Conservation (phyloP, 139 green algal species). For the Picochlorum sp. region DNA sequence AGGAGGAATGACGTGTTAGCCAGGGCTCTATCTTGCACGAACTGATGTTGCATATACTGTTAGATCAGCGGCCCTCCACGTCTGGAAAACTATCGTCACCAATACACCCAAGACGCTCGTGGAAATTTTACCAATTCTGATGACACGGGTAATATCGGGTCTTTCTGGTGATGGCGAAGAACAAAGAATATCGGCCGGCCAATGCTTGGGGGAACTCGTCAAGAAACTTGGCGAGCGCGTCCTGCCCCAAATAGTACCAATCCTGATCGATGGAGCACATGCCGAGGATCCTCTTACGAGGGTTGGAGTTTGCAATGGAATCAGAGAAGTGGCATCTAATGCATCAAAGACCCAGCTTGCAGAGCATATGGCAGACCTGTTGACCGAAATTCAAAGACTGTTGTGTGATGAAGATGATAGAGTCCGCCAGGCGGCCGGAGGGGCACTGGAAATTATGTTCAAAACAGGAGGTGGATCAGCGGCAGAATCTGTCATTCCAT, state of each 20-base stretch:
- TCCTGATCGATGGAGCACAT: constrained; percentile 63
- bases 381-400: constrained; percentile 71
- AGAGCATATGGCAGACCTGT: constrained; percentile 72
- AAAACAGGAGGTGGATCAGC: constrained; percentile 44
- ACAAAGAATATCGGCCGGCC: constrained; percentile 50
- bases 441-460: constrained; percentile 85
- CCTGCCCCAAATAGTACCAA: constrained; percentile 81
- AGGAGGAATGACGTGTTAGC: constrained; percentile 71
- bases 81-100: constrained; percentile 94
- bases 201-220: constrained; percentile 90
- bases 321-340: constrained; percentile 75
- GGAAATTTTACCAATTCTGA: constrained; percentile 79
- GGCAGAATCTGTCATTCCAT: constrained; percentile 75
- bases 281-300: constrained; percentile 8
- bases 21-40: constrained; percentile 73
- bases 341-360: constrained; percentile 56
- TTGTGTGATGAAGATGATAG: constrained; percentile 68
- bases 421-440: constrained; percentile 63
- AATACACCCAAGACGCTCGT: constrained; percentile 92
- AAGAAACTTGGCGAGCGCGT: constrained; percentile 94
- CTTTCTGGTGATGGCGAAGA: constrained; percentile 58
- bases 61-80: constrained; percentile 69
- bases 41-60: constrained; percentile 77
- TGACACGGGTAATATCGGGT: constrained; percentile 64
- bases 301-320: constrained; percentile 62